These are phyloP conservation scores for Naganishia vaughanmartiniae DNA, from an alignment of 768 basidiomycete genomes.

Conservation along the genomic window DNA sequence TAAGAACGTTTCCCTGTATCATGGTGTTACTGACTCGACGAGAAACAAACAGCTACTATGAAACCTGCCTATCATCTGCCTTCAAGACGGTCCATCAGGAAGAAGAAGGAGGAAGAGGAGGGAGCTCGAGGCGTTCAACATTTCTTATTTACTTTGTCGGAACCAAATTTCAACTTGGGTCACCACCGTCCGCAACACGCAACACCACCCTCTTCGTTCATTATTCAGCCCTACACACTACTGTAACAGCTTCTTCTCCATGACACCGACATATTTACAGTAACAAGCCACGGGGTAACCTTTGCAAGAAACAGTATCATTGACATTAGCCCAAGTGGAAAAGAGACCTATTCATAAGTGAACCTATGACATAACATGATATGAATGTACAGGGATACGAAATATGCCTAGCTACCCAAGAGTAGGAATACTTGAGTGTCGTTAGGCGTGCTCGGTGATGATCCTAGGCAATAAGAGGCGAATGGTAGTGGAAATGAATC, in stretches of 20 bases:
- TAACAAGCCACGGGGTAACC: too few relatives aligned
- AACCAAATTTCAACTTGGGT: too few relatives aligned
- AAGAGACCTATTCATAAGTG: not conserved
- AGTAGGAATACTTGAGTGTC: not conserved
- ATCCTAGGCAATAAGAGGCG: not conserved
- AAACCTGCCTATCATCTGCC: not conserved
- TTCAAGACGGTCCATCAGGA: not conserved
- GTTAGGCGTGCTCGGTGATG: not conserved
- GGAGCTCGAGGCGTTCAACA: slow-evolving; percentile 1
- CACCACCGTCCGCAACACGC: too few relatives aligned
- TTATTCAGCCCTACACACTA: too few relatives aligned
- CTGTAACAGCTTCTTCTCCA: too few relatives aligned
- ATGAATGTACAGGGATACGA: not conserved
- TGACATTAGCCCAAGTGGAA: slow-evolving; percentile 1
- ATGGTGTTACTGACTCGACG: not conserved
- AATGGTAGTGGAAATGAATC: slow-evolving; percentile 1
- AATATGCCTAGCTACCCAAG: not conserved
- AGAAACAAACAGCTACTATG: not conserved
- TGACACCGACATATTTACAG: too few relatives aligned
- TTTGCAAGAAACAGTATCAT: too few relatives aligned
- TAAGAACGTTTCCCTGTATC: slow-evolving; percentile 16
- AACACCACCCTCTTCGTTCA: too few relatives aligned
- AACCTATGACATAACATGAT: slow-evolving; percentile 4
- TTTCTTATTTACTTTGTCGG: slow-evolving; percentile 26
- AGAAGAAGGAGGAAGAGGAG: not conserved